Evolutionary conservation across 2,329 filamentous ascomycete species (phyloP).

Genomic region (Mollisiaceae sp.): DNA sequence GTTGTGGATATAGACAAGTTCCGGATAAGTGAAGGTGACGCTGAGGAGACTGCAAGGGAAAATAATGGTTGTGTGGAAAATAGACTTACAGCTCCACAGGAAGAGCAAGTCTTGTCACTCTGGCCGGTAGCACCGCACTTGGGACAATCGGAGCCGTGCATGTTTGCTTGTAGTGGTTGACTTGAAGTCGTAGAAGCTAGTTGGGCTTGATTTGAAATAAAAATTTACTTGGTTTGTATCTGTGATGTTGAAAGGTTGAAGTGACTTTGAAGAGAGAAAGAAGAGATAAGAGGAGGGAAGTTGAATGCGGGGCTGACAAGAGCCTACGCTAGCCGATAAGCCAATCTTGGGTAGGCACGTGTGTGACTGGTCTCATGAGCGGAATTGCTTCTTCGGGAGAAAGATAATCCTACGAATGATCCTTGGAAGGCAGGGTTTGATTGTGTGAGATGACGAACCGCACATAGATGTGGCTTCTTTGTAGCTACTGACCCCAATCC

Average conservation of each 20-base stretch:
- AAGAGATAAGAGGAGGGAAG: slow-evolving; percentile 9
- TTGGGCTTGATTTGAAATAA: background rate
- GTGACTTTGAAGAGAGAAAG: background rate
- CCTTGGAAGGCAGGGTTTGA: background rate
- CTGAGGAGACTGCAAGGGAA: background rate
- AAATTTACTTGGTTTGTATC: slow-evolving; percentile 10
- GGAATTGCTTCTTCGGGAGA: background rate
- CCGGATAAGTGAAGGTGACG: background rate
- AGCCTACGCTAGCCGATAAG: slow-evolving; percentile 23
- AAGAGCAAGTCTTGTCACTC: slow-evolving; percentile 37
- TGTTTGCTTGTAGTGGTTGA: slow-evolving; percentile 24
- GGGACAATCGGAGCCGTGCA: slow-evolving; percentile 39
- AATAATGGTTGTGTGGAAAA: background rate
- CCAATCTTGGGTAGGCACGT: slow-evolving; percentile 18
- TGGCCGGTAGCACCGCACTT: slow-evolving; percentile 38
- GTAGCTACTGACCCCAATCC: background rate
- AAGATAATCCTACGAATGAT: slow-evolving; percentile 1
- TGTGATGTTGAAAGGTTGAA: background rate
- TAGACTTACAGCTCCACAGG: slow-evolving; percentile 39
- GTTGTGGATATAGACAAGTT: background rate
- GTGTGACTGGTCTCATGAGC: slow-evolving; percentile 9
- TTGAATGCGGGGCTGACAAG: slow-evolving; percentile 7
- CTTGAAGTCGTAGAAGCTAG: background rate
- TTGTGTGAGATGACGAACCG: background rate
- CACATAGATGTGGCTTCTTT: background rate